phyloP scores from a whole-genome alignment of 1,284 basidiomycete species.

The Ustilago tritici region DNA sequence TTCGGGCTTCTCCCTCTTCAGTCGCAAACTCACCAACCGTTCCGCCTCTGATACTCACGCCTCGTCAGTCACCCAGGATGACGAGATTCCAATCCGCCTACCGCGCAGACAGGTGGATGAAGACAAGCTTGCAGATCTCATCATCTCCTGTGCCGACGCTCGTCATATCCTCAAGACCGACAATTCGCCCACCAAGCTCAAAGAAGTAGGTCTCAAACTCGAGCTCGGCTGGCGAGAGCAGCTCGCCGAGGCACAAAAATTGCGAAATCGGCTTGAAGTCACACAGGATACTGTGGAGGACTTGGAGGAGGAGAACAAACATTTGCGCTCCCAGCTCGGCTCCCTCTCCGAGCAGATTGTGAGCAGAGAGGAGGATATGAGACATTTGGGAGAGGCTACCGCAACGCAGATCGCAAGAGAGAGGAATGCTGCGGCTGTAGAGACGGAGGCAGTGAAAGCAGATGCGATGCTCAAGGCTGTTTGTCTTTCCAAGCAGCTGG shows the following conservation, averaged over 20 bases:
- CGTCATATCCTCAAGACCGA: slow-evolving; percentile 44
- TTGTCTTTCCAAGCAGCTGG: slow-evolving; percentile 2
- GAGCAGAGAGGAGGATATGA: slow-evolving; percentile 30
- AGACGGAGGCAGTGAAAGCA: neutral
- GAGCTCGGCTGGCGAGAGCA: slow-evolving; percentile 46
- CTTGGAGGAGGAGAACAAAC: slow-evolving; percentile 48
- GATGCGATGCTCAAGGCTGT: neutral
- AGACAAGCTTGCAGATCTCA: slow-evolving; percentile 32
- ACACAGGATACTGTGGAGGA: slow-evolving; percentile 43
- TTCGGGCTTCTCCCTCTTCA: slow-evolving; percentile 22
- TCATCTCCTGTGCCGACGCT: slow-evolving; percentile 46
- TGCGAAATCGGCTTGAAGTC: slow-evolving; percentile 18
- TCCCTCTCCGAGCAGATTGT: slow-evolving; percentile 40
- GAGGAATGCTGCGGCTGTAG: slow-evolving; percentile 1
- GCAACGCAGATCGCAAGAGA: slow-evolving; percentile 9
- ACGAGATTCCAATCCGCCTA: slow-evolving; percentile 18
- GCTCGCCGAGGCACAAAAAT: slow-evolving; percentile 33
- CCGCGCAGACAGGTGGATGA: slow-evolving; percentile 38
- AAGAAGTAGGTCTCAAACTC: slow-evolving; percentile 34
- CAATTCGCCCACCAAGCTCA: slow-evolving; percentile 22
- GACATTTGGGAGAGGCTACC: neutral
- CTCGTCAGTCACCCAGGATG: neutral
- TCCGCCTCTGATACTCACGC: slow-evolving; percentile 14
- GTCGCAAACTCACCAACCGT: slow-evolving; percentile 13
- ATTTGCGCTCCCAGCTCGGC: slow-evolving; percentile 38